phyloP scores from a whole-genome alignment of 2,329 filamentous ascomycete genomes.

The Emmonsia crescens region DNA sequence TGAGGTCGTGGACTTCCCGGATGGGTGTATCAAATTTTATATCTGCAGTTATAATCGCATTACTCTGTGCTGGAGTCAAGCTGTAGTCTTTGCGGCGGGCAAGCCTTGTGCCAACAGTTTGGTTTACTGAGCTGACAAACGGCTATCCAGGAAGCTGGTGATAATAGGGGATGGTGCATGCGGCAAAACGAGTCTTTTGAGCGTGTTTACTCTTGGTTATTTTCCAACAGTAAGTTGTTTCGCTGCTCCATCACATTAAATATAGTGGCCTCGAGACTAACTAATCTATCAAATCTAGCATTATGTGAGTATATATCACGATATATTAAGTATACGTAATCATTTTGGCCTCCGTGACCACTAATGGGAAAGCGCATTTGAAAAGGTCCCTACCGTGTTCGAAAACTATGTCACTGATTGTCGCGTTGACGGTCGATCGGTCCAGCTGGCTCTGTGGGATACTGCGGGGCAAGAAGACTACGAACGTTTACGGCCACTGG shows the following conservation, averaged over 20 bases:
- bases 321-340: background rate
- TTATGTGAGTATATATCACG: constrained; percentile 29
- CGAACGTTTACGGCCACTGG: constrained; percentile 83
- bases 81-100: background rate
- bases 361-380: constrained; percentile 5
- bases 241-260: constrained; percentile 3
- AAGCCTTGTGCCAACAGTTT: background rate
- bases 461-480: constrained; percentile 99
- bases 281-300: constrained; percentile 24
- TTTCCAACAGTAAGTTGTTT: constrained; percentile 75
- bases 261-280: constrained; percentile 18
- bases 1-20: background rate
- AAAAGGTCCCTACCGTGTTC: constrained; percentile 87
- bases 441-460: constrained; percentile 96
- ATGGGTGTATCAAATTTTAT: background rate
- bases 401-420: constrained; percentile 99
- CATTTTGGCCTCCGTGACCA: background rate
- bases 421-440: constrained; percentile 95
- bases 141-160: constrained; percentile 65
- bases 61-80: constrained; percentile 5
- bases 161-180: constrained; percentile 97
- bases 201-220: constrained; percentile 95
- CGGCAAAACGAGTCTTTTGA: constrained; percentile 93
- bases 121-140: background rate
- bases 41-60: too few species aligned